Percentiles rank a stretch among this genome's conserved stretches.
Conservation (phyloP, 768 basidiomycete species). For the Phaeotremella skinneri region DNA sequence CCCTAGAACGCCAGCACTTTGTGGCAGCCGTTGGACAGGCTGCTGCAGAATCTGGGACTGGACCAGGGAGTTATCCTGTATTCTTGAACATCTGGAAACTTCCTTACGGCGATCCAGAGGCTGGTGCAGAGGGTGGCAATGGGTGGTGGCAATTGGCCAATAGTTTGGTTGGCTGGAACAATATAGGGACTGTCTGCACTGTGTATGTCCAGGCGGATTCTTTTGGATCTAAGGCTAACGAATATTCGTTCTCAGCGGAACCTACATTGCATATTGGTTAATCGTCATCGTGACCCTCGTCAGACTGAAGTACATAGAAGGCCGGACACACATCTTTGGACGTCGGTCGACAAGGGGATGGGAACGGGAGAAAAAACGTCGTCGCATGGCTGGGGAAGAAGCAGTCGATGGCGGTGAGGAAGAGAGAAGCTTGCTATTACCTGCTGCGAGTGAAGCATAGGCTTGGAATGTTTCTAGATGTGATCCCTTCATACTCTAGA, state of each 20-base stretch:
- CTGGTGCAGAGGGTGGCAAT: conserved; percentile 17
- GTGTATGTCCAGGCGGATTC: conserved; percentile 18
- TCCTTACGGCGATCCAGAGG: conserved; percentile 30
- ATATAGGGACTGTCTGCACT: conserved; percentile 61
- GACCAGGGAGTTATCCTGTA: conserved; percentile 78
- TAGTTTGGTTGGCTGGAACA: conserved; percentile 79
- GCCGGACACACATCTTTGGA: conserved; percentile 40
- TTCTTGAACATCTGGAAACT: conserved; percentile 82
- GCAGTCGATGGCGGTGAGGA: neutral
- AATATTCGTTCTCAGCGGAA: conserved; percentile 63
- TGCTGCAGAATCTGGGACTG: conserved; percentile 56
- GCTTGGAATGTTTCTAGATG: too few species aligned
- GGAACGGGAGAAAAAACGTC: conserved; percentile 10
- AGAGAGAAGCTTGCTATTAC: neutral
- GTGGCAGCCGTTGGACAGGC: conserved; percentile 64
- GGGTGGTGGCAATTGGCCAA: conserved; percentile 60
- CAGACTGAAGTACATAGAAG: conserved; percentile 53
- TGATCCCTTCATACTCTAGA: neutral
- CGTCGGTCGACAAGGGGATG: conserved; percentile 13
- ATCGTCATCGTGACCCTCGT: conserved; percentile 66
- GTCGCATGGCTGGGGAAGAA: neutral
- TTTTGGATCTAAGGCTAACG: neutral
- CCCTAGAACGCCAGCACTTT: conserved; percentile 67
- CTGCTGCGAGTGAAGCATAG: neutral
- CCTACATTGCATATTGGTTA: conserved; percentile 87